Evolutionary conservation across 768 basidiomycete genomes (phyloP).

Genomic region (Lactarius hengduanensis): DNA sequence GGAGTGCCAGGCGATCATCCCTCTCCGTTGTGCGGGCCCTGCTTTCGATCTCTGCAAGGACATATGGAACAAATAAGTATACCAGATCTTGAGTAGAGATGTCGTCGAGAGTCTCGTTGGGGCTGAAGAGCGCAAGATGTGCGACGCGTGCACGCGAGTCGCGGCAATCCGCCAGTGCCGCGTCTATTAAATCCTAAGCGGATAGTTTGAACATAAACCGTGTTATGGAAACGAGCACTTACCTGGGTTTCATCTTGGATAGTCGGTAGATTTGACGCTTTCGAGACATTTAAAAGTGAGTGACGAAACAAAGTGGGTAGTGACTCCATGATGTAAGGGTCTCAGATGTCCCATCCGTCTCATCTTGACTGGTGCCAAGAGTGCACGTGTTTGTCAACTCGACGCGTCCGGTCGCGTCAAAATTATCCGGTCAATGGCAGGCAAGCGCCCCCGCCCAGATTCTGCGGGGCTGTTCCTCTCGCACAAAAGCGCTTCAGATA

Average conservation of each 20-base stretch:
- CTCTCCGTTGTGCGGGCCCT: constrained; percentile 55
- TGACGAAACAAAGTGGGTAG: constrained; percentile 42
- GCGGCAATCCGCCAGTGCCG: constrained; percentile 55
- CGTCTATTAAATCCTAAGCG: constrained; percentile 56
- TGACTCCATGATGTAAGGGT: constrained; percentile 31
- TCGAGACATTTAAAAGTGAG: constrained; percentile 41
- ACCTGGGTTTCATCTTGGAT: constrained; percentile 49
- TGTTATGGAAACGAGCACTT: not conserved
- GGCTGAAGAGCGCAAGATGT: constrained; percentile 71
- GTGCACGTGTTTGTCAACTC: not conserved
- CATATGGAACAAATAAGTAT: constrained; percentile 73
- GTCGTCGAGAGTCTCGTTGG: constrained; percentile 82
- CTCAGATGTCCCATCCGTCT: constrained; percentile 12
- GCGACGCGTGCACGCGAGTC: constrained; percentile 52
- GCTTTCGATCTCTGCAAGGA: constrained; percentile 61
- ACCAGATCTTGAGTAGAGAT: constrained; percentile 73
- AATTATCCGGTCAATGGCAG: not conserved
- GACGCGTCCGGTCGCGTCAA: constrained; percentile 10
- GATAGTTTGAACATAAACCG: not conserved
- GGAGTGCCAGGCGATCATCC: constrained; percentile 53
- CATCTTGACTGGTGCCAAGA: not conserved
- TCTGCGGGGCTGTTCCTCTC: not conserved
- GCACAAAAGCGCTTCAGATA: constrained; percentile 7
- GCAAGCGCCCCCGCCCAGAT: constrained; percentile 15
- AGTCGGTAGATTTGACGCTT: constrained; percentile 42